Base-by-base conservation (phyloP, 805 yeast genomes). In the Saturnispora kantuleensis region DNA sequence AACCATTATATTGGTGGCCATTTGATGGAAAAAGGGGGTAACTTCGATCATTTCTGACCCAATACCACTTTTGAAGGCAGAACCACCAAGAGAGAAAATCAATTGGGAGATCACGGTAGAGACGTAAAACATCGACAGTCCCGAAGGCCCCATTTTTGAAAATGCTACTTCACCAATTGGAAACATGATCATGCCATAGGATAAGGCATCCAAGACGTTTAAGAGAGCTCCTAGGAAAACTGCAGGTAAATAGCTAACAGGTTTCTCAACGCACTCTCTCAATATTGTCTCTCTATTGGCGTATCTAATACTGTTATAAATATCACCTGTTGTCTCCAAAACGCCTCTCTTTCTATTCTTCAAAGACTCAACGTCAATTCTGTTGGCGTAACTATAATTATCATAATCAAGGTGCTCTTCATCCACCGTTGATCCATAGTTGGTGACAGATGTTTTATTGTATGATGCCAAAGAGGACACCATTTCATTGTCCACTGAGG, bases 31-130 rank as follows among this genome's bases (percentile, higher is more conserved):
- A 61, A 93, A 93, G 2, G 98, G 98, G 2, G 96, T 95, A n/a
- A 93, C 87, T 62, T 93, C 98, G 52, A 93, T 93, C 98, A 93
- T 93, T 65, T 93, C 97, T 3, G 96, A 84, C 1, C 98, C 98
- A 37, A 90, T 79, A n/a, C 95, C 96, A 2, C 88, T 74, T 49
- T 77, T 78, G 66, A 93, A 90, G 8, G 85, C 84, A 12, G 96
- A 85, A 1, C 94, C 94, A 12, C 98, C 98, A 18, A 85, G 63
- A 0, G 97, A 88, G 58, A 77, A 89, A 5, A 87, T 84, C 50
- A 88, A 65, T 61, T 93, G 98, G 0, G 95, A 84, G 1, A 90
- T 74, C n/a, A 93, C 74, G 30, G 96, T 84, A 4, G 95, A 84
- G 35, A 90, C 76, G 63, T 93, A 93, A 62, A 93, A 93, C 93